phyloP scores from a whole-genome alignment of 2,329 filamentous ascomycete species.

The Aspergillus novoparasiticus region DNA sequence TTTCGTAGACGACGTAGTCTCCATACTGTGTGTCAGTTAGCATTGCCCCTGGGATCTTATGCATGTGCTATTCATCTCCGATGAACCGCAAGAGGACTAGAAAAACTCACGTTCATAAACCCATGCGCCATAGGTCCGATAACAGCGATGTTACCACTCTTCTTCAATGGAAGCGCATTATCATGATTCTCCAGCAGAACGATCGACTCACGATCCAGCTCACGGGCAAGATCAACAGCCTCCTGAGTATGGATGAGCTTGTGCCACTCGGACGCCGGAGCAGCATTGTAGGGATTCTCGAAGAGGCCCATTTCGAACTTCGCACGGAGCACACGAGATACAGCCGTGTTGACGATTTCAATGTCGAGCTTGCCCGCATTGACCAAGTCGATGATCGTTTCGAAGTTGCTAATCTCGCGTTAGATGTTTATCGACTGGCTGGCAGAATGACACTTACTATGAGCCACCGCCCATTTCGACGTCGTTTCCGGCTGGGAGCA shows the following conservation, averaged over 20 bases:
- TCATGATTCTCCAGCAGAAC: conserved; percentile 63
- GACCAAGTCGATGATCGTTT: conserved; percentile 67
- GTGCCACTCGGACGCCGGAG: conserved; percentile 57
- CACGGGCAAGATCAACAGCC: conserved; percentile 60
- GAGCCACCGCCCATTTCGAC: conserved; percentile 76
- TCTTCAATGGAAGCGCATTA: conserved; percentile 57
- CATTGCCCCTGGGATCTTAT: not conserved
- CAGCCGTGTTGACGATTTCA: conserved; percentile 65
- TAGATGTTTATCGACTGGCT: conserved; percentile 3
- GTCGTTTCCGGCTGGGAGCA: conserved; percentile 70
- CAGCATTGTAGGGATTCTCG: conserved; percentile 67
- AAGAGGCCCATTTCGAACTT: conserved; percentile 74
- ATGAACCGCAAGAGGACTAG: not conserved
- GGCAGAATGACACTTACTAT: conserved; percentile 45
- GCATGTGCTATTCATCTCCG: not conserved
- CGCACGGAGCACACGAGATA: conserved; percentile 64
- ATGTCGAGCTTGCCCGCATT: conserved; percentile 62
- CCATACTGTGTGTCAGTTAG: conserved; percentile 57
- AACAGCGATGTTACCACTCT: conserved; percentile 69
- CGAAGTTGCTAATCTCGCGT: conserved; percentile 55
- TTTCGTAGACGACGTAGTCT: conserved; percentile 70
- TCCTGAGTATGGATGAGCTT: conserved; percentile 65
- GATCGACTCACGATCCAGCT: conserved; percentile 66
- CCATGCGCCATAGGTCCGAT: conserved; percentile 76
- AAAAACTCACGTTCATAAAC: conserved; percentile 63